Evolutionary conservation across 129 eudicot species (phyloP), one percentile per base, ranked within the genome.

Genomic region (Sambucus nigra): DNA sequence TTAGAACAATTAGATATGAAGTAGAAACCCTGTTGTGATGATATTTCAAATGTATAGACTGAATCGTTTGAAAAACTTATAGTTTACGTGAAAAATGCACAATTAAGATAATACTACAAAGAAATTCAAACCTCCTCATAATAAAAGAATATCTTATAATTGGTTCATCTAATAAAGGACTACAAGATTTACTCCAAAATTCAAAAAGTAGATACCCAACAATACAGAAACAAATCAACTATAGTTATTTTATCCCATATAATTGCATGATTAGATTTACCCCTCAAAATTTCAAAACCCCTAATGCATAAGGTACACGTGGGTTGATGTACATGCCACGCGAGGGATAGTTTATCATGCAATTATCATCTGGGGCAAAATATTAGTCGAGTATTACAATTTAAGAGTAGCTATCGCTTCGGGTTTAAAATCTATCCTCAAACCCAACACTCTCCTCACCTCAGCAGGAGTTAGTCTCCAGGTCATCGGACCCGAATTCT

Each of bases 381-480:
- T 12, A 20, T 10, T 42, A 40, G 27, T 12, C 41, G 16, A 13
- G 46, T 39, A 70, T 72, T 78, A 88, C 84, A 88, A 64, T 52
- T 88, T 88, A 66, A 88, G 86, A 67, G 94, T 91, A 24, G 94
- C 73, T 47, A 88, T 83, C 5, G 96, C 96, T 83, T 88, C 96
- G 5, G 91, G 82, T 70, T 79, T 88, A 39, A 88, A 88, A 70
- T 88, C 96, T 46, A 88, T 79, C 63, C 96, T 67, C 71, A 88
- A 65, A 16, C 96, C 74, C 73, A 83, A 74, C 39, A 88, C 94
- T 52, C 94, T 78, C 67, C 96, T 83, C 21, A 88, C 96, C 74
- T 88, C 96, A 46, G 96, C 94, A 14, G 96, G 96, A 67, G 96
- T 88, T 22, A 88, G 61, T 57, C 96, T 69, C 96, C 96, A 88